Evolutionary conservation across 2,329 filamentous ascomycete genomes (phyloP).

Genomic region (Xylariales sp.): DNA sequence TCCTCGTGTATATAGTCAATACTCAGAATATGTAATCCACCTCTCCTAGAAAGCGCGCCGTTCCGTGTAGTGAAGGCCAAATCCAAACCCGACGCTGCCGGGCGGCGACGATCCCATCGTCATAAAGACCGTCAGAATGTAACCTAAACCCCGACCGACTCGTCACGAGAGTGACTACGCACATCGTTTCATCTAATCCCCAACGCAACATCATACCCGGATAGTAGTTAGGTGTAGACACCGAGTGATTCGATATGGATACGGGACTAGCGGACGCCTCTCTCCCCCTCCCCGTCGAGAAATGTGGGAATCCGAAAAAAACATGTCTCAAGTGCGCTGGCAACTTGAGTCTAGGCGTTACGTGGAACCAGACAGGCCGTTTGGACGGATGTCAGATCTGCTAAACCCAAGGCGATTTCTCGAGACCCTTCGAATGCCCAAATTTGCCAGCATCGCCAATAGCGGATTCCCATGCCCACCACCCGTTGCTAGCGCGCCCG

Average conservation of each 20-base stretch:
- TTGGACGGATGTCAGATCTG: neutral
- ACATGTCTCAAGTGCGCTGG: neutral
- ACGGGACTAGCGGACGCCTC: too few species aligned
- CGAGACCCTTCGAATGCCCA: neutral
- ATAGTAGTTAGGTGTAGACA: too few species aligned
- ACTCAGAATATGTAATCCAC: constrained; percentile 1
- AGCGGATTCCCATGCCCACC: neutral
- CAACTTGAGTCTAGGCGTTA: neutral
- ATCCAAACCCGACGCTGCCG: too few species aligned
- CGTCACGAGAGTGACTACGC: too few species aligned
- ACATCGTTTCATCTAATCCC: too few species aligned
- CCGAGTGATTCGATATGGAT: too few species aligned
- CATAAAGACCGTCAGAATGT: too few species aligned
- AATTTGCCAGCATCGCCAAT: constrained; percentile 6
- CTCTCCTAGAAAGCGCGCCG: neutral
- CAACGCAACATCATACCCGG: too few species aligned
- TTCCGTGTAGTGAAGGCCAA: neutral
- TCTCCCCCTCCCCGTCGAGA: neutral
- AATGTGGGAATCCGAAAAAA: neutral
- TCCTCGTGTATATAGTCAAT: constrained; percentile 28
- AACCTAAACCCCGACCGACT: too few species aligned
- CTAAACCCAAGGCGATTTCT: too few species aligned
- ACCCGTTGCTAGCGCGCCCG: neutral
- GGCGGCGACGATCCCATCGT: neutral
- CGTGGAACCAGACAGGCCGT: neutral